Evolutionary conservation across 768 basidiomycete species (phyloP).

Genomic region (Auriscalpium microsporum): DNA sequence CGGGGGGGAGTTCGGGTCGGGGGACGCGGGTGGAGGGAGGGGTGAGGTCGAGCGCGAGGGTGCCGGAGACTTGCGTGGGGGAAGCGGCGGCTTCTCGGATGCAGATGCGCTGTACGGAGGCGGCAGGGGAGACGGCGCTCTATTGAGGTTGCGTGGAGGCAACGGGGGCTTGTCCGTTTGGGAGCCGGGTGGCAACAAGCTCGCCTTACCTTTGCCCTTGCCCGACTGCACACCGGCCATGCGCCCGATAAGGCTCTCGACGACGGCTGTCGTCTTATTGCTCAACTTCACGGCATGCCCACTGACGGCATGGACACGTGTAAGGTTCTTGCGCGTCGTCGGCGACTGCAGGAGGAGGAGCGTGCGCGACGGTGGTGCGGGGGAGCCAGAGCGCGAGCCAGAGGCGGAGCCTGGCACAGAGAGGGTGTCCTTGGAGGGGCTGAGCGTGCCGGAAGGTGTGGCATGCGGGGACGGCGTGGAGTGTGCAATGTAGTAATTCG

Average conservation of each 20-base stretch:
- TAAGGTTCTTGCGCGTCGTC: slow-evolving; percentile 10
- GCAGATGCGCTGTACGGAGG: neutral
- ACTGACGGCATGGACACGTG: slow-evolving; percentile 8
- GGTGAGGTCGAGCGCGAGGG: slow-evolving; percentile 13
- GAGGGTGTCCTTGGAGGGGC: neutral
- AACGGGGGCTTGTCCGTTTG: neutral
- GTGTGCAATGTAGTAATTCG: slow-evolving; percentile 10
- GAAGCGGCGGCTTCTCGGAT: slow-evolving; percentile 7
- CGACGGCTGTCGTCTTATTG: slow-evolving; percentile 6
- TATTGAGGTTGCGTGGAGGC: neutral
- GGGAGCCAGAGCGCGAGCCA: neutral
- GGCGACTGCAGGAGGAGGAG: slow-evolving; percentile 14
- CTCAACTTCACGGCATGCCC: slow-evolving; percentile 11
- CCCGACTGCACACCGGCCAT: neutral
- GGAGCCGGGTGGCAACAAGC: neutral
- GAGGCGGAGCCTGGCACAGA: neutral
- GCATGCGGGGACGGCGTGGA: slow-evolving; percentile 8
- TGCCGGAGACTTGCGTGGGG: slow-evolving; percentile 21
- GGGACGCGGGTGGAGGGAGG: neutral
- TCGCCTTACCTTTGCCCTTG: slow-evolving; percentile 1
- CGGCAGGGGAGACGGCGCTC: neutral
- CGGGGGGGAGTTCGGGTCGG: neutral
- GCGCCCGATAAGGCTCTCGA: slow-evolving; percentile 6
- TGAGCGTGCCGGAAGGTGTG: neutral
- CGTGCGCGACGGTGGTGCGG: slow-evolving; percentile 9